Conservation (phyloP, 2,329 filamentous ascomycete genomes). For the Endothia cerciana region DNA sequence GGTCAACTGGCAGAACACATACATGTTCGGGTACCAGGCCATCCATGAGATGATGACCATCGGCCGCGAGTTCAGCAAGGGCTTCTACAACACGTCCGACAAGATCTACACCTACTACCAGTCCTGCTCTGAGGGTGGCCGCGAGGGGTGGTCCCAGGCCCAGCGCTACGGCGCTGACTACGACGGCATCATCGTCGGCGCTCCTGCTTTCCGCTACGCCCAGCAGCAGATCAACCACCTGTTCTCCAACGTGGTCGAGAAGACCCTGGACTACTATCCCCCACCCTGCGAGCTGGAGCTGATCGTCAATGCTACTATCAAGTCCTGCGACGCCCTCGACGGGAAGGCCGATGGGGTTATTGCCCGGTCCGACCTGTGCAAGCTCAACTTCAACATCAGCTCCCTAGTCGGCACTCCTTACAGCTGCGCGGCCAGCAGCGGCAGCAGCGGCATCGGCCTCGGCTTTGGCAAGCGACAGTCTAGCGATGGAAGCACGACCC, state of each 20-base stretch:
- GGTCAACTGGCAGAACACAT: constrained; percentile 52
- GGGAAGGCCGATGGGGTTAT: constrained; percentile 48
- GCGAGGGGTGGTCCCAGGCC: constrained; percentile 54
- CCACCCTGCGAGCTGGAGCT: constrained; percentile 42
- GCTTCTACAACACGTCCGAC: constrained; percentile 41
- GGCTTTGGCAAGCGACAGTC: constrained; percentile 4
- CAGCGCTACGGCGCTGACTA: constrained; percentile 55
- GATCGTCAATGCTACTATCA: constrained; percentile 59
- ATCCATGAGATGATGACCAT: constrained; percentile 55
- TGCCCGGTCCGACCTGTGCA: constrained; percentile 43
- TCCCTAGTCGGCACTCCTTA: constrained; percentile 41
- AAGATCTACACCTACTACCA: constrained; percentile 47
- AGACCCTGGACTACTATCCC: constrained; percentile 45
- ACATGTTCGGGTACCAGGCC: constrained; percentile 56
- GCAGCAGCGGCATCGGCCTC: constrained; percentile 29
- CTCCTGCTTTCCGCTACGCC: constrained; percentile 42
- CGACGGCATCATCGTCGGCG: constrained; percentile 54
- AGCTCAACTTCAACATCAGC: constrained; percentile 37
- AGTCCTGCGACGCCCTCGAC: constrained; percentile 49
- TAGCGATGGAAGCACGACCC: constrained; percentile 29
- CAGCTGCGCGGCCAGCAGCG: constrained; percentile 41
- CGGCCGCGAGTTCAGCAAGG: constrained; percentile 47
- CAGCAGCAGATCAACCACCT: constrained; percentile 50
- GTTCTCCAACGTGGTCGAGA: constrained; percentile 30
- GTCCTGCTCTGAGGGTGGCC: constrained; percentile 58